Evolutionary conservation across 768 basidiomycete genomes (phyloP).

Genomic region (Clitopilus passeckerianus): DNA sequence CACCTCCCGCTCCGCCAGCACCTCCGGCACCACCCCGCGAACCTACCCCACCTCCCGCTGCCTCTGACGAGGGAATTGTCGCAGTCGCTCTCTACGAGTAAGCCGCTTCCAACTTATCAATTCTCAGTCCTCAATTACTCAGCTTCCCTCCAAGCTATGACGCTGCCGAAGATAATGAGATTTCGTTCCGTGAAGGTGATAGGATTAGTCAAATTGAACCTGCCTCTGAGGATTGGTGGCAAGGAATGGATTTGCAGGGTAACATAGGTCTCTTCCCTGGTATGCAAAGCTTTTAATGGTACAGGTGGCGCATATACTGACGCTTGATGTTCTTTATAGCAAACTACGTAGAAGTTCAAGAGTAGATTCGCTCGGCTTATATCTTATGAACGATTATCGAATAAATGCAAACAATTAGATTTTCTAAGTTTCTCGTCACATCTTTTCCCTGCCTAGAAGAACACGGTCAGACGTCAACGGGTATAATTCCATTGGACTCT

Average conservation of each 20-base stretch:
- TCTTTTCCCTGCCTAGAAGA: no score
- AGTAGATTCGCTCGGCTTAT: conserved; percentile 6
- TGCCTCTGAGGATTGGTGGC: conserved; percentile 88
- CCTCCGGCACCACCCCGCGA: conserved; percentile 42
- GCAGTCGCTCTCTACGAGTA: conserved; percentile 73
- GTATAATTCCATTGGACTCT: background rate
- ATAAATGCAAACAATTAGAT: background rate
- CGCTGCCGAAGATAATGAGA: conserved; percentile 87
- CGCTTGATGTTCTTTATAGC: conserved; percentile 11
- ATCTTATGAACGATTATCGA: background rate
- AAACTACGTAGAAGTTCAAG: conserved; percentile 28
- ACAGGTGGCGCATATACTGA: no score
- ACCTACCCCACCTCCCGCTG: conserved; percentile 38
- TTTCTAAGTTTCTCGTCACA: background rate
- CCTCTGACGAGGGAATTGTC: conserved; percentile 48
- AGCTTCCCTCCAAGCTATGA: conserved; percentile 56
- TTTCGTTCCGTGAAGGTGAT: conserved; percentile 82
- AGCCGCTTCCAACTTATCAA: conserved; percentile 17
- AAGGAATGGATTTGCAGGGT: conserved; percentile 54
- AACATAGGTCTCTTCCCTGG: conserved; percentile 73
- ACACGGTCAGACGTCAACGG: background rate
- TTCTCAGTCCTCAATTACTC: background rate
- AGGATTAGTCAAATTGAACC: conserved; percentile 74
- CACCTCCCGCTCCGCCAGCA: conserved; percentile 37
- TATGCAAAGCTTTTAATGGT: conserved; percentile 24